Evolutionary conservation across 805 yeast genomes (phyloP), one percentile per base, ranked within the genome.

Genomic region (Saturnispora galanensis): DNA sequence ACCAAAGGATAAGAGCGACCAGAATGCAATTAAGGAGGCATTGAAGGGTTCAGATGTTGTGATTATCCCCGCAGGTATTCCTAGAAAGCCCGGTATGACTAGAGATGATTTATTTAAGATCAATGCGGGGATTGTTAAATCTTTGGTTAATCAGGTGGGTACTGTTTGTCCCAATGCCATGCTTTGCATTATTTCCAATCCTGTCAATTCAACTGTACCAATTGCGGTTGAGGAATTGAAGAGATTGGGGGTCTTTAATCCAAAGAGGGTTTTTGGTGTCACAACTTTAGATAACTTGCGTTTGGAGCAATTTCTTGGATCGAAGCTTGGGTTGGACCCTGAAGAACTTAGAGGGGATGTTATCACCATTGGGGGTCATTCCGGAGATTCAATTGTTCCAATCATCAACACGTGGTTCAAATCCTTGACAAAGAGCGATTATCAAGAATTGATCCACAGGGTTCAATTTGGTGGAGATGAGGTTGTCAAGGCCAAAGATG

Each of bases 41-140:
- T 69, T 89, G 56, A 68, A 74, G 42, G 88, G 81, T 41, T 77
- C 96, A 42, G 94, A 88, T 57, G 80, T 89, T 49, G 89, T 89
- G 43, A 76, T 89, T 47, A 85, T 89, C 67, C 96, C 97, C 63
- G 97, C 97, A 47, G 97, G 97, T 74, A 94, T 89, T 47, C 97
- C 95, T 73, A 85, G 94, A 79, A 89, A 88, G 74, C 97, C 97
- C 56, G 97, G 97, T 67, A 89, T 89, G 97, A 86, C 96, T 62
- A 84, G 97, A 75, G 97, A 89, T 66, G 97, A 89, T 65, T 74
- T 89, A 59, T 89, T 89, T 81, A 82, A 85, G 74, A 89, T 94
- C 73, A 89, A 89, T 63, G 97, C 97, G 43, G 82, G 94, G 42
- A 89, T 89, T 66, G 96, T 89, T 52, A 81, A 93, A 65, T 96